Conservation (phyloP, 164 flowering plant genomes). For the Aristolochia fimbriata region DNA sequence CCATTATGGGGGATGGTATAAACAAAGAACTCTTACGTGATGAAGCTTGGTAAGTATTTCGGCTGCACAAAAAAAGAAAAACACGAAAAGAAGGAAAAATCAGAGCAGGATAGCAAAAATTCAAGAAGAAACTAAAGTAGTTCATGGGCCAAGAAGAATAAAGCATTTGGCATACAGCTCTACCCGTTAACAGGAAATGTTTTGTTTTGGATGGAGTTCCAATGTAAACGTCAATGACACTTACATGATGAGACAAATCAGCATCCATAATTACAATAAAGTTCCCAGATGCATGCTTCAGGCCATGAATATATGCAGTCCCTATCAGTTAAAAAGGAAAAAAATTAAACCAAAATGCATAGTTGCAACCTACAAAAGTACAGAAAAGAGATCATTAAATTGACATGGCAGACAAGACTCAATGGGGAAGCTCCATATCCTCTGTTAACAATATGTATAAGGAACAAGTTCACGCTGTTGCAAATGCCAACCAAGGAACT, state of each 20-base stretch:
- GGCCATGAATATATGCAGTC: conserved; percentile 50
- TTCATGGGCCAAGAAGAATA: no score
- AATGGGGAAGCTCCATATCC: no score
- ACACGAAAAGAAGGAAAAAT: conserved; percentile 10
- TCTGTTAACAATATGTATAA: no score
- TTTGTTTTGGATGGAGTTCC: no score
- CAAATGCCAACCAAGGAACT: neutral
- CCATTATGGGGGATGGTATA: neutral
- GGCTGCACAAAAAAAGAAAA: conserved; percentile 48
- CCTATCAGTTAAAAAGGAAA: conserved; percentile 25
- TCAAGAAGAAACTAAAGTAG: neutral
- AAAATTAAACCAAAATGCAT: no score
- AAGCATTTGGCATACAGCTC: neutral
- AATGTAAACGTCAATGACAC: conserved; percentile 9
- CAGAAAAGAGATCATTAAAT: no score
- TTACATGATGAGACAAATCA: conserved; percentile 98
- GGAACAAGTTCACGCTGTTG: conserved; percentile 4
- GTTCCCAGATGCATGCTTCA: conserved; percentile 37
- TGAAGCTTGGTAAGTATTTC: conserved; percentile 89
- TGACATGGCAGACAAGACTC: no score
- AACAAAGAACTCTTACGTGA: conserved; percentile 45
- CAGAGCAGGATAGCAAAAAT: neutral
- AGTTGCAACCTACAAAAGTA: no score
- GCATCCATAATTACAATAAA: conserved; percentile 98
- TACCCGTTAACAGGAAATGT: no score